Base-by-base conservation (phyloP, 768 basidiomycete species). In the Tulasnella sp. region DNA sequence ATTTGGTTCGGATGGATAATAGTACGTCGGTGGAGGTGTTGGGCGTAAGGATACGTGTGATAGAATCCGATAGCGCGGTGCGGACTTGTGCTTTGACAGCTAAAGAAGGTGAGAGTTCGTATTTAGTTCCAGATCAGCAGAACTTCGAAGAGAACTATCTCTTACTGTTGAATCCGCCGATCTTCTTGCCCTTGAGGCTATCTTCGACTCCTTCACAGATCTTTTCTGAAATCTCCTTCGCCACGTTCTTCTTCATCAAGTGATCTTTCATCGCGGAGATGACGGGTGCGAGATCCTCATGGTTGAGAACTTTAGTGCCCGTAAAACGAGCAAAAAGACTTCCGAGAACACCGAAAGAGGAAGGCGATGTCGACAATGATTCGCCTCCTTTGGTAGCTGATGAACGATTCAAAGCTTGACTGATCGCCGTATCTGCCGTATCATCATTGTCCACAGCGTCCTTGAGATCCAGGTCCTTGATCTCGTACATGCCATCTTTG, bases 221-320 rank as follows among this genome's bases (percentile, higher is more conserved):
- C 70, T 92, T 91, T 62, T 93, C 91, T 11, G 93, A 78, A 63
- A 98, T 97, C 60, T 93, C 92, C 70, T 82, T 88, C 3, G 96
- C 96, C 3, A 99, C 96, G 66, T 99, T 99, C 76, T 98, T 98
- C 73, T 86, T 83, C 92, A 97, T 97, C 46, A 99, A 76, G 71
- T 97, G 94, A 62, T 93, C 90, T 70, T 94, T 92, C 92, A 98
- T 98, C 17, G 83, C 88, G 52, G 85, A 85, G 46, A 98, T 69
- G 0, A 94, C 87, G 7, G 94, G 94, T 64, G 80, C 80, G 55
- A 98, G 70, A 69, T 98, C 94, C 41, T 80, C 76, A 57, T 88
- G 79, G 1, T 85, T 86, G 57, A 99, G 73, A 1, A 83, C 75
- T 71, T 92, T 93, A 24, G 83, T 82, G 25, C 60, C 89, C 2